Evolutionary conservation across 2,329 filamentous ascomycete species (phyloP).

Genomic region (Botrytis pseudocinerea): DNA sequence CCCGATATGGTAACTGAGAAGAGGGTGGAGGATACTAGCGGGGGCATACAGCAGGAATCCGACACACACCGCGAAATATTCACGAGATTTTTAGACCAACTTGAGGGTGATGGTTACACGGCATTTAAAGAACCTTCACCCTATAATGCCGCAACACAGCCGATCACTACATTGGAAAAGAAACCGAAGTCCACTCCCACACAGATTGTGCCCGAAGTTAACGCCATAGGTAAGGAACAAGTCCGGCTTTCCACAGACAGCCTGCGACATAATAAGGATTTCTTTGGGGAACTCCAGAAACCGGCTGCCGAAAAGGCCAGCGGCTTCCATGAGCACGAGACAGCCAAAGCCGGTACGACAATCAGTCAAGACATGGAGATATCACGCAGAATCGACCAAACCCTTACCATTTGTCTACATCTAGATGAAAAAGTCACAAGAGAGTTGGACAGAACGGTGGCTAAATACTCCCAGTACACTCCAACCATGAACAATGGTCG

Average conservation of each 20-base stretch:
- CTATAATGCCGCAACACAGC: neutral
- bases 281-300: neutral
- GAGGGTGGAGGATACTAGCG: neutral
- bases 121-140: neutral
- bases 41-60: neutral
- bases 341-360: neutral
- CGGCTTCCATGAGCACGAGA: neutral
- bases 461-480: neutral
- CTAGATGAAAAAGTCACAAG: neutral
- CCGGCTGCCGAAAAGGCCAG: neutral
- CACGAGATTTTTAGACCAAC: neutral
- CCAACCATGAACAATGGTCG: slow-evolving; percentile 9
- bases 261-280: neutral
- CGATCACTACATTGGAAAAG: neutral
- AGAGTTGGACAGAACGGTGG: slow-evolving; percentile 8
- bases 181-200: neutral
- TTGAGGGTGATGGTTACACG: slow-evolving; percentile 7
- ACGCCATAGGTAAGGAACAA: neutral
- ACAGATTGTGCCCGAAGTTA: neutral
- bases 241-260: neutral
- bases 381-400: neutral
- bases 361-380: neutral
- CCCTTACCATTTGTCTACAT: slow-evolving; percentile 1
- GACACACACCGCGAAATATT: neutral
- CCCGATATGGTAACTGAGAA: neutral